phyloP scores from a whole-genome alignment of 2,329 filamentous ascomycete genomes.

The Claviceps purpurea region DNA sequence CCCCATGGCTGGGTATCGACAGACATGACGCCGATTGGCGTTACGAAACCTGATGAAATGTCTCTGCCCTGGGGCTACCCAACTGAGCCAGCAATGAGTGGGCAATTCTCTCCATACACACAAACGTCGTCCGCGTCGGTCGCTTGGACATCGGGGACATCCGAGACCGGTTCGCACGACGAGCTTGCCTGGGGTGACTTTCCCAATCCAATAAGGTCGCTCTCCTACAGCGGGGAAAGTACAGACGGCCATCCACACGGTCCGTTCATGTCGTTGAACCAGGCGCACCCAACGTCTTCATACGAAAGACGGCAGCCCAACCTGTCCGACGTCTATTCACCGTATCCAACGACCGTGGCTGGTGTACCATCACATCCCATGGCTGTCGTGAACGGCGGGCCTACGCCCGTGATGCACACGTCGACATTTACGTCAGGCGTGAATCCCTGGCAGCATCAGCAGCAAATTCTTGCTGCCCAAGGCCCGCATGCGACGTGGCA shows the following conservation, averaged over 20 bases:
- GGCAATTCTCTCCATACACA: conserved; percentile 36
- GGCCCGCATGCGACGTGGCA: conserved; percentile 18
- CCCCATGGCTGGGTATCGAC: conserved; percentile 31
- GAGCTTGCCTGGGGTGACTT: conserved; percentile 32
- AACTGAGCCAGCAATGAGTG: conserved; percentile 35
- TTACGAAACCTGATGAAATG: conserved; percentile 29
- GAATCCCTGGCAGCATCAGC: conserved; percentile 28
- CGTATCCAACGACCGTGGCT: conserved; percentile 23
- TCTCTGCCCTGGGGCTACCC: conserved; percentile 36
- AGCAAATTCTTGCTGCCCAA: conserved; percentile 21
- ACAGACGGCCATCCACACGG: conserved; percentile 20
- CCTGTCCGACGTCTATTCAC: conserved; percentile 31
- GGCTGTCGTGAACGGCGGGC: conserved; percentile 15
- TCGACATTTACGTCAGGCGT: conserved; percentile 19
- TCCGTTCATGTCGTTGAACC: conserved; percentile 28
- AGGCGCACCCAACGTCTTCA: conserved; percentile 21
- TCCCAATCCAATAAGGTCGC: conserved; percentile 29
- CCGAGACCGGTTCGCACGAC: conserved; percentile 27
- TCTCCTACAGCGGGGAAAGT: conserved; percentile 34
- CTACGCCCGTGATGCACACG: conserved; percentile 23
- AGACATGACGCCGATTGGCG: conserved; percentile 24
- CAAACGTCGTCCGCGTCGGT: conserved; percentile 26
- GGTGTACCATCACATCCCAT: conserved; percentile 23
- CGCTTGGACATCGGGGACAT: conserved; percentile 26
- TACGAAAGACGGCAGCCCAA: conserved; percentile 30